Base-by-base conservation (phyloP, 2,329 filamentous ascomycete species). In the Beauveria brongniartii region DNA sequence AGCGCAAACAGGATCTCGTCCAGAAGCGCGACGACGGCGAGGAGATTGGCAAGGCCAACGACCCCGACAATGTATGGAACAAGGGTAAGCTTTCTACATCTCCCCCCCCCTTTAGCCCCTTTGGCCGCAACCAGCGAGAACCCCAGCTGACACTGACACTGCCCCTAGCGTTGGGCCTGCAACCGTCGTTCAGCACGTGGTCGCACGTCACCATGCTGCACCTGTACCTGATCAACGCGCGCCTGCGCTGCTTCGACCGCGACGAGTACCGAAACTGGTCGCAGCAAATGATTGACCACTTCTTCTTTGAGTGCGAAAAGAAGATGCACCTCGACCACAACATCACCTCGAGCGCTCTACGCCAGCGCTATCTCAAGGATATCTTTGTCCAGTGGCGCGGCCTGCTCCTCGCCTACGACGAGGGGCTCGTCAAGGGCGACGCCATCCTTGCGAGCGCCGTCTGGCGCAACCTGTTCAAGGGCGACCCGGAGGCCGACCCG, bases 171-270 rank as follows among this genome's bases (percentile, higher is more conserved):
- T 84, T 96, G 65, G 84, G 84, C 28, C 84, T 99, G 20, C 81
- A 83, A 37, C 90, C 92, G 1, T 97, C 92, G 0, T 99, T 99
- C 75, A 92, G 88, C 71, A 93, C 90, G 61, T 99, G 94, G 94
- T 90, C 92, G 22, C 92, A 97, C 75, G 88, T 97, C 50, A 94
- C 92, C 41, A 96, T 96, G 81, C 82, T 99, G 62, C 93, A 99
- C 79, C 89, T 99, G 82, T 97, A 96, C 79, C 83, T 97, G 62
- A 76, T 97, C 63, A 89, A 90, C 60, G 89, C 90, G 52, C 89
- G 92, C 61, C 79, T 97, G 67, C 89, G 94, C 65, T 87, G 87
- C 73, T 84, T 97, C 67, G 87, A 90, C 24, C 78, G 80, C 59
- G 82, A 87, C 24, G 80, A 83, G 66, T 86, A 89, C 66, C 82